Percentiles rank a stretch among this genome's conserved stretches.
phyloP scores from a whole-genome alignment of 148 eudicot genomes.

The Rhododendron williamsianum region DNA sequence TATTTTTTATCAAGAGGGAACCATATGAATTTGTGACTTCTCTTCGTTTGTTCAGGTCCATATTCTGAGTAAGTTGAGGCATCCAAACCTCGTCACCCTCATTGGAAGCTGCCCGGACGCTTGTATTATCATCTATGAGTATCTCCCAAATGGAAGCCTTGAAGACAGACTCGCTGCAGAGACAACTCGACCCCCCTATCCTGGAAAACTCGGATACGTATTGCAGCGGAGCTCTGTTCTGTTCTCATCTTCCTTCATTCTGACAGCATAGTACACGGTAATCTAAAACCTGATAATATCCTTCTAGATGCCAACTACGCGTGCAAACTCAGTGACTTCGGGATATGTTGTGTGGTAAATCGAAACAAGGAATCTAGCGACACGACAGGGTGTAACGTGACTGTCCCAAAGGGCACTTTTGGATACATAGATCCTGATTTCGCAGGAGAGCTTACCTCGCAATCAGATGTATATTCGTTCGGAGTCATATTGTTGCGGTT shows the following conservation, averaged over 20 bases:
- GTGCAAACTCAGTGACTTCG: slow-evolving; percentile 75
- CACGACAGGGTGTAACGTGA: slow-evolving; percentile 30
- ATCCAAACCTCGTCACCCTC: slow-evolving; percentile 78
- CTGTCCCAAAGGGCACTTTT: slow-evolving; percentile 68
- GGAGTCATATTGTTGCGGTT: slow-evolving; percentile 66
- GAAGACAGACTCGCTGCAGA: slow-evolving; percentile 78
- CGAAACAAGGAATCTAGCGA: slow-evolving; percentile 31
- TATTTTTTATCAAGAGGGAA: too few relatives aligned
- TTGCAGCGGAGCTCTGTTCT: slow-evolving; percentile 77
- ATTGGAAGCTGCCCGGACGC: slow-evolving; percentile 81
- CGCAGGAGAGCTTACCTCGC: slow-evolving; percentile 65
- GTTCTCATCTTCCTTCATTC: slow-evolving; percentile 75
- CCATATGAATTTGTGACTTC: not conserved
- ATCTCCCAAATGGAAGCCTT: slow-evolving; percentile 79
- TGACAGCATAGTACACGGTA: slow-evolving; percentile 58
- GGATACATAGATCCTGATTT: slow-evolving; percentile 73
- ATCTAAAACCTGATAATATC: slow-evolving; percentile 67
- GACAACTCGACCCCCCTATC: slow-evolving; percentile 66
- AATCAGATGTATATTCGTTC: slow-evolving; percentile 80
- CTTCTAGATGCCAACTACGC: slow-evolving; percentile 55
- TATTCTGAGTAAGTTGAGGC: slow-evolving; percentile 72
- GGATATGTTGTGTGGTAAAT: slow-evolving; percentile 46
- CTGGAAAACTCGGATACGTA: slow-evolving; percentile 74
- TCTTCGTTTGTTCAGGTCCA: slow-evolving; percentile 46
- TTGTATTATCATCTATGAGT: slow-evolving; percentile 70